These are phyloP conservation scores for Fusarium verticillioides DNA, from an alignment of 2,329 filamentous ascomycete species.

Conservation along the genomic window DNA sequence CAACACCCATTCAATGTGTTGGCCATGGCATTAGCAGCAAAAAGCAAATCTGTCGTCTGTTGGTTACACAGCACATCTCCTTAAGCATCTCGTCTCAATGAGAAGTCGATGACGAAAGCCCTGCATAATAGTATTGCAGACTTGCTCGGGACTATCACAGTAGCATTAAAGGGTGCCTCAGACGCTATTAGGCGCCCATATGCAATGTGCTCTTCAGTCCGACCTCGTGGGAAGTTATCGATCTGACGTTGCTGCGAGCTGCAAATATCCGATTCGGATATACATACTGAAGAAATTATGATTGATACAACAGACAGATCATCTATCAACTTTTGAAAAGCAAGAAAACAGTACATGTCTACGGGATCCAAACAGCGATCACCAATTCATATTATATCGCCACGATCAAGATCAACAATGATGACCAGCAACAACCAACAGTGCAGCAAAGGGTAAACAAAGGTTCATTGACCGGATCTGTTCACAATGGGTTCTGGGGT, in stretches of 20 bases:
- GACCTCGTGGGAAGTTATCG: conserved; percentile 13
- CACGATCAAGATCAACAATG: conserved; percentile 20
- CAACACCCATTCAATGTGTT: conserved; percentile 12
- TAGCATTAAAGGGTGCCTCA: conserved; percentile 13
- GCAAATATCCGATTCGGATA: conserved; percentile 31
- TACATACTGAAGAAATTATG: conserved; percentile 21
- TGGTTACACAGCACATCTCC: conserved; percentile 22
- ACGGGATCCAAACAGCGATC: not conserved
- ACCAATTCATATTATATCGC: conserved; percentile 5
- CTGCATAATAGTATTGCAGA: conserved; percentile 26
- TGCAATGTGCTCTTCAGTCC: conserved; percentile 1
- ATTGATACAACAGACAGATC: conserved; percentile 6
- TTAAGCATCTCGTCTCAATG: conserved; percentile 7
- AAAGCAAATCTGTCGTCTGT: conserved; percentile 33
- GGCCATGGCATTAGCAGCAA: conserved; percentile 19
- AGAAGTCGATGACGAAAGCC: conserved; percentile 29
- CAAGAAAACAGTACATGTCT: conserved; percentile 8
- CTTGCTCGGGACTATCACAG: conserved; percentile 11
- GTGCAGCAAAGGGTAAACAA: not conserved
- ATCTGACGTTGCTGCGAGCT: conserved; percentile 23
- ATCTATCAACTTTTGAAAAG: not conserved
- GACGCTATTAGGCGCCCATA: conserved; percentile 17
- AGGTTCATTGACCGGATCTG: conserved; percentile 1
- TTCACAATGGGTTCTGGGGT: not conserved
- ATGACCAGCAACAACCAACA: conserved; percentile 4